These are phyloP conservation scores for Dothistroma septosporum DNA, from an alignment of 2,329 filamentous ascomycete species.

Conservation along the genomic window DNA sequence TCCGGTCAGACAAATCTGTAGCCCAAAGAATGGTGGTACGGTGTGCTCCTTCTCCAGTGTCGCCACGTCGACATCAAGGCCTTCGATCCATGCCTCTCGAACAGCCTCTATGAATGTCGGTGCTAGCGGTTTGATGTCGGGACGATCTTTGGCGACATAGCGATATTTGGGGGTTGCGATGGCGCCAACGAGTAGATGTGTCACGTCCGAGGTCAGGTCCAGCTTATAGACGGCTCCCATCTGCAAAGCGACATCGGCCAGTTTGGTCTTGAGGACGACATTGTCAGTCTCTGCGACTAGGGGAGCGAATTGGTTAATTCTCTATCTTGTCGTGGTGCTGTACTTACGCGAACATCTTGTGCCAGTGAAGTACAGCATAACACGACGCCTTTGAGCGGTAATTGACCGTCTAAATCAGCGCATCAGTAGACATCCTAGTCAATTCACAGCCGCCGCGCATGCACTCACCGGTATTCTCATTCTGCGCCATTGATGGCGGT, in stretches of 20 bases:
- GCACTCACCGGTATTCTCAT: slow-evolving; percentile 7
- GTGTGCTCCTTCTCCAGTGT: slow-evolving; percentile 64
- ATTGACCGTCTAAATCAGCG: slow-evolving; percentile 12
- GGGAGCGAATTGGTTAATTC: slow-evolving; percentile 2
- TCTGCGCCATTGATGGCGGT: slow-evolving; percentile 17
- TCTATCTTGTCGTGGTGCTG: neutral
- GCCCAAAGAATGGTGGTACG: slow-evolving; percentile 59
- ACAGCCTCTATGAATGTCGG: slow-evolving; percentile 82
- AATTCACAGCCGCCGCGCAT: neutral
- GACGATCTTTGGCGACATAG: slow-evolving; percentile 84
- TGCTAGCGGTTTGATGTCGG: slow-evolving; percentile 78
- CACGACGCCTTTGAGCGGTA: slow-evolving; percentile 28
- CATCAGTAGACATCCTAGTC: neutral
- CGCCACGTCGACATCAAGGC: slow-evolving; percentile 67
- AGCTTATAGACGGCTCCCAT: slow-evolving; percentile 85
- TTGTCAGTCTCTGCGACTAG: slow-evolving; percentile 7
- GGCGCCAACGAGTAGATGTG: slow-evolving; percentile 86
- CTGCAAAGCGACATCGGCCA: slow-evolving; percentile 61
- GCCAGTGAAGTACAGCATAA: slow-evolving; percentile 34
- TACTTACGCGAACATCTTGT: slow-evolving; percentile 33
- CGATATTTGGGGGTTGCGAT: slow-evolving; percentile 90
- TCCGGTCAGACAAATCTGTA: slow-evolving; percentile 66
- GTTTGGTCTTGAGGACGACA: slow-evolving; percentile 22
- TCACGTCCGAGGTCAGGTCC: slow-evolving; percentile 92
- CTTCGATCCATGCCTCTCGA: slow-evolving; percentile 72